Percentiles rank a stretch among this genome's conserved stretches.
These are phyloP conservation scores for Trichoderma erinaceum DNA, from an alignment of 495 filamentous ascomycete genomes.

Conservation along the genomic window DNA sequence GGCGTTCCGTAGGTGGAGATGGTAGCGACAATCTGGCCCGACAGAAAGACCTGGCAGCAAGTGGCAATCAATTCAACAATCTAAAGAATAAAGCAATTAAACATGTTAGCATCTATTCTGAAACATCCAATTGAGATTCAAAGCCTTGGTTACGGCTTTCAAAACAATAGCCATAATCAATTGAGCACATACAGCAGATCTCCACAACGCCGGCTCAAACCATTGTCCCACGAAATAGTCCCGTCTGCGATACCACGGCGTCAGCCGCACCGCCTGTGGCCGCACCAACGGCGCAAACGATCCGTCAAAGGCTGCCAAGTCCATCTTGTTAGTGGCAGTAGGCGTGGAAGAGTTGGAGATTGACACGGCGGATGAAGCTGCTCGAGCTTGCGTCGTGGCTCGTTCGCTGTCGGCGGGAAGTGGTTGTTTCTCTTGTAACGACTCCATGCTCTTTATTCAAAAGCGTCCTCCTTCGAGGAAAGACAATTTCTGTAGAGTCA, in stretches of 20 bases:
- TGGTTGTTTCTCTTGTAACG: neutral
- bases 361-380: neutral
- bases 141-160: no score
- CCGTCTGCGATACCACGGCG: slow-evolving; percentile 11
- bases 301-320: slow-evolving; percentile 3
- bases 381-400: neutral
- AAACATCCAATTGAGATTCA: neutral
- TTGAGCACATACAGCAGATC: slow-evolving; percentile 18
- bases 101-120: neutral
- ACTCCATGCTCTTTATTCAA: neutral
- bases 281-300: slow-evolving; percentile 15
- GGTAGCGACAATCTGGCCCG: slow-evolving; percentile 28
- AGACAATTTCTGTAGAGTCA: no score
- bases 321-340: neutral
- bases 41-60: slow-evolving; percentile 22
- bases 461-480: no score
- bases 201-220: slow-evolving; percentile 17
- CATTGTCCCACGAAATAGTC: slow-evolving; percentile 12
- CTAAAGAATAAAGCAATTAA: slow-evolving; percentile 15
- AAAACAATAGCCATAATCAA: neutral
- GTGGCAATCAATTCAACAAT: slow-evolving; percentile 28
- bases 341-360: neutral
- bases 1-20: slow-evolving; percentile 26
- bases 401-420: neutral
- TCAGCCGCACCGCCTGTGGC: neutral